Evolutionary conservation across 2,329 filamentous ascomycete species (phyloP).

Genomic region (Magnaporthales sp.): DNA sequence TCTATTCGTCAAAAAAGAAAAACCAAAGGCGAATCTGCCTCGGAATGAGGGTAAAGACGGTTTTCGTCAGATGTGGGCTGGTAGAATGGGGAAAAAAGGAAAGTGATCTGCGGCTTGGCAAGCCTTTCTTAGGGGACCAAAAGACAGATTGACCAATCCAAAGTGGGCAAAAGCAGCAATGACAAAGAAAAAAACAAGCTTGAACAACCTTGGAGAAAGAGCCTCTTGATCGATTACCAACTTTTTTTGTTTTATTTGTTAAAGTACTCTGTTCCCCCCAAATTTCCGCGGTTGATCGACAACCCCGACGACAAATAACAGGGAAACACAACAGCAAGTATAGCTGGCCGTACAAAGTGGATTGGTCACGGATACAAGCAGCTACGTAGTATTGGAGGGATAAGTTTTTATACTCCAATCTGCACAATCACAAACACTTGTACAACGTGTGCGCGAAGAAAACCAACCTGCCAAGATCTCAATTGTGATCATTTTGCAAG

Average conservation of each 20-base stretch:
- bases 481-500: too few species aligned
- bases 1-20: background rate
- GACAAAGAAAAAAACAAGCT: background rate
- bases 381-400: background rate
- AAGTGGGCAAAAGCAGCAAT: background rate
- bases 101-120: constrained; percentile 1
- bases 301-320: background rate
- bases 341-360: background rate
- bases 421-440: background rate
- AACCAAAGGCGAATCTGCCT: background rate
- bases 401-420: background rate
- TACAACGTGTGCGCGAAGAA: background rate
- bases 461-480: background rate
- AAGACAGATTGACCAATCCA: background rate
- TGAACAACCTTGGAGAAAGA: background rate
- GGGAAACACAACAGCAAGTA: background rate
- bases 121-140: background rate
- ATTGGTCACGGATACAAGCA: background rate
- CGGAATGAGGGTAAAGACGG: background rate
- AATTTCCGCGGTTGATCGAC: background rate
- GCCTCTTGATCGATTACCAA: background rate
- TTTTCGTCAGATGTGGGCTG: background rate
- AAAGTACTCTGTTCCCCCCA: background rate
- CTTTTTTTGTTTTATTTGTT: background rate
- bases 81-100: background rate